Base-by-base conservation (phyloP, 768 basidiomycete genomes). In the Tricholoma matsutake region DNA sequence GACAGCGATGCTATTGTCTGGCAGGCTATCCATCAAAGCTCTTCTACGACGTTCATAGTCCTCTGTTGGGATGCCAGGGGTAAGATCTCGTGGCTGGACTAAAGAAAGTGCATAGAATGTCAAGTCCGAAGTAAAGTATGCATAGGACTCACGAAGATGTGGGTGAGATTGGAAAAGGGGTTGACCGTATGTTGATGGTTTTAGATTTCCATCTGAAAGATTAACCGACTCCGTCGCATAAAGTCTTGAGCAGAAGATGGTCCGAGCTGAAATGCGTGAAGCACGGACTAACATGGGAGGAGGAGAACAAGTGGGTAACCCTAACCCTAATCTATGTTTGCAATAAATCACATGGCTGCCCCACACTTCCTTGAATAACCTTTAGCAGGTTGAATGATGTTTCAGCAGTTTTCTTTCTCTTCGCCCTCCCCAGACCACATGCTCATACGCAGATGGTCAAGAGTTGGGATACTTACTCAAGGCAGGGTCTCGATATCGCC, bases 181-280 rank as follows among this genome's bases (percentile, higher is more conserved):
- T 70, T 96, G 95, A 0, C 94, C 94, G 66, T 85, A 91, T 32
- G 75, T 73, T 6, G 92, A 86, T 2, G 93, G 93, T 73, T 94
- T 95, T 13, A 51, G 41, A 68, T 88, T 88, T 11, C 28, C 58
- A 56, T 63, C 61, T 11, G 57, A 41, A 7, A 61, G n/a, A 52
- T 53, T 57, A 11, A 61, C 55, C 1, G 63, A 60, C 53, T 67
- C 63, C 3, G 72, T 67, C 4, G 68, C 73, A 62, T 71, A 69
- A n/a, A 3, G 29, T 29, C 56, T 31, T 47, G 43, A n/a, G 11
- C n/a, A 29, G 14, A 45, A 31, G 41, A 31, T 39, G 29, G 22
- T 47, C 39, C 25, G 55, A 47, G 41, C 22, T 34, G 28, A 16
- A 47, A 34, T 57, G n/a, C 51, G 51, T n/a, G 9, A 9, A 18